These are phyloP conservation scores for Globisporangium parvum DNA, from an alignment of 352 stramenopile species.

Conservation along the genomic window DNA sequence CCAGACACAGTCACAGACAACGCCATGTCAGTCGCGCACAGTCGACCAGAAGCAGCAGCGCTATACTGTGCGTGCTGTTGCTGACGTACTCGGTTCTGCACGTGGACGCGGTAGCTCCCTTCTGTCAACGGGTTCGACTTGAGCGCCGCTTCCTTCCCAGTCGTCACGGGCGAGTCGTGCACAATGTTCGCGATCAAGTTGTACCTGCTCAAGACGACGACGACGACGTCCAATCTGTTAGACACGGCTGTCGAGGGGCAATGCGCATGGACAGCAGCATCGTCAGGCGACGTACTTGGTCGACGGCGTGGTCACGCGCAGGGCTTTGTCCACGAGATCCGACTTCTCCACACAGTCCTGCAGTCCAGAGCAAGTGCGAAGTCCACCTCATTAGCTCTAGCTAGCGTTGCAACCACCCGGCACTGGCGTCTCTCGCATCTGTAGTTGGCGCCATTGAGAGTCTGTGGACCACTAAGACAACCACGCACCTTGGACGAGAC, in stretches of 20 bases:
- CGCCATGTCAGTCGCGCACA: background rate
- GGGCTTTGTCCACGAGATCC: constrained; percentile 65
- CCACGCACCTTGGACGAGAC: constrained; percentile 33
- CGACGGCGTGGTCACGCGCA: constrained; percentile 42
- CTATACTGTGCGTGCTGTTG: background rate
- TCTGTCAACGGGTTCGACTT: constrained; percentile 93
- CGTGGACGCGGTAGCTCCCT: constrained; percentile 95
- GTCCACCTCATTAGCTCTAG: background rate
- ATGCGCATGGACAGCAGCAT: background rate
- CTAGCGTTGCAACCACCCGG: no score
- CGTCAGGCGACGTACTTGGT: constrained; percentile 42
- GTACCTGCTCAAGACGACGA: constrained; percentile 76
- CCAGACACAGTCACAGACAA: background rate
- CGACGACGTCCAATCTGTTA: background rate
- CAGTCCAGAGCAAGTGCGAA: constrained; percentile 24
- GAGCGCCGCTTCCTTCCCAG: constrained; percentile 82
- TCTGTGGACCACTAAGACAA: no score
- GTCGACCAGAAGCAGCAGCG: background rate
- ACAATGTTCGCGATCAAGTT: constrained; percentile 98
- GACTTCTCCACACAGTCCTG: constrained; percentile 77
- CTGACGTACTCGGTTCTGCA: constrained; percentile 86
- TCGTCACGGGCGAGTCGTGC: constrained; percentile 92
- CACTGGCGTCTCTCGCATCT: no score
- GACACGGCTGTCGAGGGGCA: background rate
- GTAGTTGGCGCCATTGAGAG: no score